phyloP scores from a whole-genome alignment of 306 rosid species.

The Casuarina glauca region DNA sequence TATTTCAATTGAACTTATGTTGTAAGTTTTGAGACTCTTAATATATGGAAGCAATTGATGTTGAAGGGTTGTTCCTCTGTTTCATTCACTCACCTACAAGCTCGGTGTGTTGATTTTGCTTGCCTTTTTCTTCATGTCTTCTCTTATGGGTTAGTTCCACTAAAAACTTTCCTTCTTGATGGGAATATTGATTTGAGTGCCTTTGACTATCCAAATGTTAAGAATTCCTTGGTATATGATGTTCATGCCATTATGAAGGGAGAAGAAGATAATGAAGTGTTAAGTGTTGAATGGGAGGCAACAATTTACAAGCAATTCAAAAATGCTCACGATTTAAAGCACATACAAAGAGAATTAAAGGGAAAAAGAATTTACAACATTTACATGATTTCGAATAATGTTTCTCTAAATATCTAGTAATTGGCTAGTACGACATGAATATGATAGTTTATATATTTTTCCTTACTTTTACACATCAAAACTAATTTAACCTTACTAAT shows the following conservation, averaged over 20 bases:
- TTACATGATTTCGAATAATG: too few relatives aligned
- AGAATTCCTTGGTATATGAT: conserved; percentile 58
- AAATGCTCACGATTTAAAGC: too few relatives aligned
- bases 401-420: background rate
- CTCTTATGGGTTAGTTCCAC: conserved; percentile 89
- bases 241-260: conserved; percentile 59
- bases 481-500: too few relatives aligned
- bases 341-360: too few relatives aligned
- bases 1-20: too few relatives aligned
- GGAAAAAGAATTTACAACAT: too few relatives aligned
- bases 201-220: conserved; percentile 48
- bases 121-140: conserved; percentile 58
- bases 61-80: background rate
- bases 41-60: background rate
- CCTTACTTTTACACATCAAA: too few relatives aligned
- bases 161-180: conserved; percentile 87
- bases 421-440: too few relatives aligned
- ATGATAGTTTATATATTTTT: too few relatives aligned
- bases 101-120: conserved; percentile 17
- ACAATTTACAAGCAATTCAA: too few relatives aligned
- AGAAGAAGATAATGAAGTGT: conserved; percentile 54
- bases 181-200: conserved; percentile 94
- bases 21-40: too few relatives aligned
- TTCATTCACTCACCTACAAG: background rate
- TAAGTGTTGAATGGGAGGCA: too few relatives aligned